Base-by-base conservation (phyloP, 441 rosid genomes). In the Jatropha podagrica region DNA sequence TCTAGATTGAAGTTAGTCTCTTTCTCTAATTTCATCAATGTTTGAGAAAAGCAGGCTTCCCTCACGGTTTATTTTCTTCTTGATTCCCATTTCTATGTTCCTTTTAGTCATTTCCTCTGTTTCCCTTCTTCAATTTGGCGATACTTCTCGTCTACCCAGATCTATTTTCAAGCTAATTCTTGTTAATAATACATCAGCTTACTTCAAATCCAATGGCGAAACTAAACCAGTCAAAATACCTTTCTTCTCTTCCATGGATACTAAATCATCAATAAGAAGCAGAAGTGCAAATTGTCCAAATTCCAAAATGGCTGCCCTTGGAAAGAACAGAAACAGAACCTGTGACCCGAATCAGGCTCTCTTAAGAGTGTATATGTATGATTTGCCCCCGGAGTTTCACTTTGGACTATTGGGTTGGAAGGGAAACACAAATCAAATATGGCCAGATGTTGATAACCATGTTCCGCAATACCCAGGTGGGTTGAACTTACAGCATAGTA, bases 381-480 rank as follows among this genome's bases (percentile, higher is more conserved):
- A 93, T 79, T 79, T 96, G 70, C 95, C 97, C 60, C 83, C 95
- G 61, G 97, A 91, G 23, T 93, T 93, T 87, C 99, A 96, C 78
- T 96, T 93, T 80, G 91, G 96, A 52, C 70, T 93, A 68, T 72
- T 96, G 86, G 94, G 89, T 72, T 92, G 96, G 96, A 92, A 84
- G 71, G 87, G 86, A 41, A 85, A 76, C 60, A 73, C 82, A 62
- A 79, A 85, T 75, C 85, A 81, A 71, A 81, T 78, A 38, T 96
- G 99, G 98, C 99, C 99, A 7, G 67, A 77, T 78, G 86, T 92
- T 6, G 75, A 81, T 23, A 74, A 85, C 71, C 81, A 61, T 2
- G 84, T 93, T 70, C 96, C 97, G 7, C 70, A 82, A 14, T 92
- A 95, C 77, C 97, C 95, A 1, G 98, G 99, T 72, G 97, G 99